Percentiles rank a stretch among this genome's conserved stretches.
Evolutionary conservation across 768 basidiomycete species (phyloP).

Genomic region (Podaxis sp.): DNA sequence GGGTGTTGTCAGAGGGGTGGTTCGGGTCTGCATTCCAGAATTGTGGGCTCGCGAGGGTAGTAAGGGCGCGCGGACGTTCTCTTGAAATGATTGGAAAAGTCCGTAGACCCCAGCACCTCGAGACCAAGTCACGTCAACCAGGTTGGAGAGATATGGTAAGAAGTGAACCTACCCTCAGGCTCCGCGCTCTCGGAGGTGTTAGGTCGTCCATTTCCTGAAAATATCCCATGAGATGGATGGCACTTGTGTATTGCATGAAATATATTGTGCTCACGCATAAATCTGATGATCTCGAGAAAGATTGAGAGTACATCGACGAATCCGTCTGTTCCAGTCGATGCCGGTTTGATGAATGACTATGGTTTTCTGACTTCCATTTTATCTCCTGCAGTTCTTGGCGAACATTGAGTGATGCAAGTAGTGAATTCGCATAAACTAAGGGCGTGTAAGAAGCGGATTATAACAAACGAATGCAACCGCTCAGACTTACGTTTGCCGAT

Average conservation of each 20-base stretch:
- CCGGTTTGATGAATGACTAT: neutral
- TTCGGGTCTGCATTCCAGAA: neutral
- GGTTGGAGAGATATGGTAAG: neutral
- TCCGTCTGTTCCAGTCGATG: neutral
- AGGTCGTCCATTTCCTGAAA: neutral
- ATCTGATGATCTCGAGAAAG: neutral
- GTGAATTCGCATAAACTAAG: conserved; percentile 32
- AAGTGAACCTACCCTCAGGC: neutral
- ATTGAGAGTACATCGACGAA: neutral
- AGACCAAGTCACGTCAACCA: neutral
- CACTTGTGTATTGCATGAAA: no score
- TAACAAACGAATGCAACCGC: no score
- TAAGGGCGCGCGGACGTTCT: neutral
- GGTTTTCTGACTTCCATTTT: conserved; percentile 3
- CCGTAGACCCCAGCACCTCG: neutral
- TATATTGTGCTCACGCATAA: neutral
- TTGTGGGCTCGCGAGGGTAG: conserved; percentile 7
- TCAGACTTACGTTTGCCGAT: conserved; percentile 37
- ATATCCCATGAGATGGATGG: neutral
- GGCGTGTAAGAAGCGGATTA: no score
- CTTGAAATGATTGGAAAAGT: neutral
- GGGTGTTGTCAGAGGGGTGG: neutral
- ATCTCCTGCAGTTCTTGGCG: conserved; percentile 6
- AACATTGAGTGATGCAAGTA: conserved; percentile 22
- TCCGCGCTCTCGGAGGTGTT: neutral